A percentile compares a stretch with the other conserved stretches of the same genome.
Evolutionary conservation across 192 early-diverging fungal species (phyloP).

Genomic region (Coemansia furcata): DNA sequence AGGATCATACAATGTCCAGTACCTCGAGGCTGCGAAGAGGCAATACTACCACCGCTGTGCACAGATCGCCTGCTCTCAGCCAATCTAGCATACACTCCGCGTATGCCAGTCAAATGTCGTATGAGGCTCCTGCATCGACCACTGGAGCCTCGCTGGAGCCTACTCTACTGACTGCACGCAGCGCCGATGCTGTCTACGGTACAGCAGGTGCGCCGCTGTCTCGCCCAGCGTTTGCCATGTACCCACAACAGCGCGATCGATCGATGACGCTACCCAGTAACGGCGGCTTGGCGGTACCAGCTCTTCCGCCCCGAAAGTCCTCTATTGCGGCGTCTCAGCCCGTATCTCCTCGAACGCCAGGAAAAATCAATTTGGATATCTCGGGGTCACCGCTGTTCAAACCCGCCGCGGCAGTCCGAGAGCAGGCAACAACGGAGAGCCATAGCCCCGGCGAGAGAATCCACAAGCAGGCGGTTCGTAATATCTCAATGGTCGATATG

Average conservation of each 20-base stretch:
- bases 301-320: neutral
- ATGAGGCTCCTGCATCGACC: neutral
- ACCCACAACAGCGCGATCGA: conserved; percentile 31
- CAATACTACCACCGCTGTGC: neutral
- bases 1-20: neutral
- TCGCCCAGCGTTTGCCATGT: conserved; percentile 2
- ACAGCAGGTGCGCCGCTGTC: neutral
- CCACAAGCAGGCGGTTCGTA: conserved; percentile 40
- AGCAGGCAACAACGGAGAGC: neutral
- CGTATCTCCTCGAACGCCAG: conserved; percentile 8
- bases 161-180: neutral
- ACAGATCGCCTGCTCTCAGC: neutral
- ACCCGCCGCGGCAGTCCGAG: conserved; percentile 5
- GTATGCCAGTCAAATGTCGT: conserved; percentile 5
- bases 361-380: conserved; percentile 14
- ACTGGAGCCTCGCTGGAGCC: neutral
- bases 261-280: conserved; percentile 40
- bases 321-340: neutral
- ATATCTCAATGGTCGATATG: conserved; percentile 26
- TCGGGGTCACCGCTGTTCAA: conserved; percentile 37
- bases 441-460: conserved; percentile 36
- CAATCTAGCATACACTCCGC: neutral
- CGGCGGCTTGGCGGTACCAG: neutral
- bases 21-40: neutral
- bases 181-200: conserved; percentile 10